These are phyloP conservation scores for Stachybotrys elegans DNA, from an alignment of 2,329 filamentous ascomycete genomes.

Conservation along the genomic window DNA sequence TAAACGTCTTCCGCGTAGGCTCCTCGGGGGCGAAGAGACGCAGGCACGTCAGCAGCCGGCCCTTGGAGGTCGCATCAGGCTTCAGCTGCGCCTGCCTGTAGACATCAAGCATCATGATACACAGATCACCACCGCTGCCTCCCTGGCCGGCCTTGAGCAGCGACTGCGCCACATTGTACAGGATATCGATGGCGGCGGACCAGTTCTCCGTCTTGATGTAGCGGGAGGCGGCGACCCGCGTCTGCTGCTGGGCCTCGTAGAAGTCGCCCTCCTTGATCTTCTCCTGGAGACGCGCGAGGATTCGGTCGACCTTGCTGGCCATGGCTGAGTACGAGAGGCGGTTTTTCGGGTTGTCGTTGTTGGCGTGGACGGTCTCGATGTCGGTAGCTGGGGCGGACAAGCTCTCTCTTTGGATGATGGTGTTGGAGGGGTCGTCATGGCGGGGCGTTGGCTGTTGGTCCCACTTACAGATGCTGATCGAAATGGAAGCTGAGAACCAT, in stretches of 20 bases:
- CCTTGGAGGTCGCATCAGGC: slow-evolving; percentile 70
- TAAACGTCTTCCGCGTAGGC: slow-evolving; percentile 88
- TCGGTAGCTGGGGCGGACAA: no score
- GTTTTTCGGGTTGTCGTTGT: no score
- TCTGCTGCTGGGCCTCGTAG: slow-evolving; percentile 98
- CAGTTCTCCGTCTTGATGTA: slow-evolving; percentile 89
- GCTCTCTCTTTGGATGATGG: no score
- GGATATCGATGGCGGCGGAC: slow-evolving; percentile 77
- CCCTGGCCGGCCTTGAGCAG: slow-evolving; percentile 90
- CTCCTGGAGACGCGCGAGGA: slow-evolving; percentile 66
- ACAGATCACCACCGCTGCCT: slow-evolving; percentile 86
- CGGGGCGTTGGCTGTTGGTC: no score
- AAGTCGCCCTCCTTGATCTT: slow-evolving; percentile 88
- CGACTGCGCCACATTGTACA: slow-evolving; percentile 77
- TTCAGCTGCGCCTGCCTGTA: slow-evolving; percentile 81
- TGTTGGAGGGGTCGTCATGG: no score
- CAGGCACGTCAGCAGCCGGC: slow-evolving; percentile 70
- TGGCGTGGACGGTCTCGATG: no score
- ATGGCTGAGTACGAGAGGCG: no score
- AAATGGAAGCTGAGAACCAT: no score
- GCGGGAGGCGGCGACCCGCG: slow-evolving; percentile 88
- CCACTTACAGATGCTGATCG: no score
- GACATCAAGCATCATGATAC: slow-evolving; percentile 81
- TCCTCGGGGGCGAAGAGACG: slow-evolving; percentile 77
- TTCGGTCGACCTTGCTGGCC: slow-evolving; percentile 38